phyloP scores from a whole-genome alignment of 1,284 basidiomycete species.

The Ceratobasidium sp. region DNA sequence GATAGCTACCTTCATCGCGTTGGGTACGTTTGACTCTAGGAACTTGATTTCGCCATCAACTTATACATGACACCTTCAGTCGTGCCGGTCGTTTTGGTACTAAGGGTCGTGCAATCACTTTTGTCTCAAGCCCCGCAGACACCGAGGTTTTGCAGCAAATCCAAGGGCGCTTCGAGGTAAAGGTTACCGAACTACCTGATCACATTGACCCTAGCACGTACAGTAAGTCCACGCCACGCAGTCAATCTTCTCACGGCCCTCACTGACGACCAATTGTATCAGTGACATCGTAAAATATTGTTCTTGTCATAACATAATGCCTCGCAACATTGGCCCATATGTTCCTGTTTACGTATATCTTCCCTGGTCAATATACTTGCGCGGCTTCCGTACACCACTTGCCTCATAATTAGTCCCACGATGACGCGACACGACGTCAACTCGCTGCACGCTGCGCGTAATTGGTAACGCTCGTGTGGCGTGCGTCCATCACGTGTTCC shows the following conservation, averaged over 20 bases:
- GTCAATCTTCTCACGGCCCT: not conserved
- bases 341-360: slow-evolving; percentile 22
- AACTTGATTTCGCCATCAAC: not conserved
- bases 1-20: slow-evolving; percentile 99
- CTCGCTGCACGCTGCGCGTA: not conserved
- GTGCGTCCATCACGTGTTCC: slow-evolving; percentile 14
- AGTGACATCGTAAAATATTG: slow-evolving; percentile 42
- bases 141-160: slow-evolving; percentile 93
- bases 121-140: slow-evolving; percentile 92
- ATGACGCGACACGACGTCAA: slow-evolving; percentile 4
- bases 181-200: slow-evolving; percentile 92
- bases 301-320: not conserved
- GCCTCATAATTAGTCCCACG: not conserved
- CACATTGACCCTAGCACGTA: slow-evolving; percentile 90
- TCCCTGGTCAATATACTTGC: slow-evolving; percentile 30
- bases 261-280: not conserved
- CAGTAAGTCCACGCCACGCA: slow-evolving; percentile 72
- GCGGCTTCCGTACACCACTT: slow-evolving; percentile 14
- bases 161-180: slow-evolving; percentile 93
- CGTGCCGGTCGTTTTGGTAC: slow-evolving; percentile 99
- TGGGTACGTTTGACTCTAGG: slow-evolving; percentile 68
- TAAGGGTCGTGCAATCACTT: slow-evolving; percentile 99
- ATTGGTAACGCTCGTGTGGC: not conserved
- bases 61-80: slow-evolving; percentile 58
- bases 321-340: slow-evolving; percentile 17